These are phyloP conservation scores for Mucor circinelloides DNA, from an alignment of 371 early-diverging fungal genomes.

Conservation along the genomic window DNA sequence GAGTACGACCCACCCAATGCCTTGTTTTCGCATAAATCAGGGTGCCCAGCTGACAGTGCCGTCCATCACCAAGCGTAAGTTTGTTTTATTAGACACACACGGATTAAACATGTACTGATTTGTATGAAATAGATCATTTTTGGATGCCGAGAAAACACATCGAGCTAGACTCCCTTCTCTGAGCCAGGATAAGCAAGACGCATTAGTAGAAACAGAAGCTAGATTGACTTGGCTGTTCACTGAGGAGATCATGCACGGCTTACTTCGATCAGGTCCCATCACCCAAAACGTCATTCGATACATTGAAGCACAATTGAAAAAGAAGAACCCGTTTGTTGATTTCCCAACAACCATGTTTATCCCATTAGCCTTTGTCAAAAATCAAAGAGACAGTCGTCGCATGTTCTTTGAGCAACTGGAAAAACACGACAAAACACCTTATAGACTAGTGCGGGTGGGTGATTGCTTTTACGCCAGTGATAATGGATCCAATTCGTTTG, in stretches of 20 bases:
- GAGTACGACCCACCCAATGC: conserved; percentile 43
- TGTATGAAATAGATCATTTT: conserved; percentile 23
- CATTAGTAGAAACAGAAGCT: conserved; percentile 62
- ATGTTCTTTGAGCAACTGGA: conserved; percentile 65
- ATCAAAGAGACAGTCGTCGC: conserved; percentile 48
- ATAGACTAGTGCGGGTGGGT: conserved; percentile 56
- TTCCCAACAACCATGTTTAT: conserved; percentile 66
- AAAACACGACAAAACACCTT: conserved; percentile 49
- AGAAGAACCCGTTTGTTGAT: conserved; percentile 68
- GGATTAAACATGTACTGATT: too few species aligned
- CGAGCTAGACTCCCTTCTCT: conserved; percentile 46
- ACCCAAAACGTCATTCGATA: conserved; percentile 57
- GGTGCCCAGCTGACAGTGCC: conserved; percentile 32
- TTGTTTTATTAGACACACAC: not conserved
- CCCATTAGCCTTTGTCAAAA: conserved; percentile 65
- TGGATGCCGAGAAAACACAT: conserved; percentile 35
- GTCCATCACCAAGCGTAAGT: conserved; percentile 38
- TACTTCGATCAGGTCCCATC: conserved; percentile 62
- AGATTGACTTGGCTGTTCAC: conserved; percentile 69
- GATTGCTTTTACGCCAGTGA: conserved; percentile 67
- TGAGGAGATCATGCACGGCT: conserved; percentile 77
- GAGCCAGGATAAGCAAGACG: conserved; percentile 58
- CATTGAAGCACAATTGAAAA: conserved; percentile 63
- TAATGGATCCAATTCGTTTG: conserved; percentile 20
- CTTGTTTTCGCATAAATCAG: conserved; percentile 28